Conservation (phyloP, 371 early-diverging fungal genomes). For the Mucor indicus region DNA sequence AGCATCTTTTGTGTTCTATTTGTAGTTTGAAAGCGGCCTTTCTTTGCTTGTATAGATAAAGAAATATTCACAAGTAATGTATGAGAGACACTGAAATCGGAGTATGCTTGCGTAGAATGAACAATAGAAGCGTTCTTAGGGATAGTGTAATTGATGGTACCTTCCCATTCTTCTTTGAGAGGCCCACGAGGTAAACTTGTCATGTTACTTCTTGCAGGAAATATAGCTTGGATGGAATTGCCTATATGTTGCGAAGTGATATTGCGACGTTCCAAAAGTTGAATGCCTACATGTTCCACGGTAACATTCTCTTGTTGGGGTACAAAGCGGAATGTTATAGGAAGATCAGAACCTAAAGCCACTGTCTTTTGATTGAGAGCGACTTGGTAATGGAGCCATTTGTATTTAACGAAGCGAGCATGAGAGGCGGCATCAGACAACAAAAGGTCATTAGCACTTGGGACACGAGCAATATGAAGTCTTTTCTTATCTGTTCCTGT, state of each 20-base stretch:
- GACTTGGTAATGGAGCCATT: conserved; percentile 15
- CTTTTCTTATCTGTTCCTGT: background rate
- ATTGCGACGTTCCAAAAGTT: conserved; percentile 6
- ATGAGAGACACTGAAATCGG: conserved; percentile 10
- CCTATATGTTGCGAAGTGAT: conserved; percentile 1
- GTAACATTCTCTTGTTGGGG: background rate
- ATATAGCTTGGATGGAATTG: conserved; percentile 2
- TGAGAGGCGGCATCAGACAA: background rate
- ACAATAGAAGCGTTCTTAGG: conserved; percentile 1
- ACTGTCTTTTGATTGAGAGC: conserved; percentile 12
- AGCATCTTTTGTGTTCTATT: conserved; percentile 3
- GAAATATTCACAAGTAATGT: conserved; percentile 7
- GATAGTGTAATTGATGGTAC: conserved; percentile 6
- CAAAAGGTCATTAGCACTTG: background rate
- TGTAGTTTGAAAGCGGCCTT: background rate
- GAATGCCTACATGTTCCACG: conserved; percentile 4
- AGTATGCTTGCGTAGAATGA: conserved; percentile 13
- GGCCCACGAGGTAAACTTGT: background rate
- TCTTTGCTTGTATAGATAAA: background rate
- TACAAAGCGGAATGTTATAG: conserved; percentile 9
- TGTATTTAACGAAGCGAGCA: conserved; percentile 2
- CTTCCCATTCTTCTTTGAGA: conserved; percentile 7
- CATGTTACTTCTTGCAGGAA: background rate
- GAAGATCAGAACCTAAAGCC: conserved; percentile 6
- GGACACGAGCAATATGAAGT: conserved; percentile 7